A percentile compares a stretch with the other conserved stretches of the same genome.
Evolutionary conservation across 345 rosid species (phyloP).

Genomic region (Turnera subulata): DNA sequence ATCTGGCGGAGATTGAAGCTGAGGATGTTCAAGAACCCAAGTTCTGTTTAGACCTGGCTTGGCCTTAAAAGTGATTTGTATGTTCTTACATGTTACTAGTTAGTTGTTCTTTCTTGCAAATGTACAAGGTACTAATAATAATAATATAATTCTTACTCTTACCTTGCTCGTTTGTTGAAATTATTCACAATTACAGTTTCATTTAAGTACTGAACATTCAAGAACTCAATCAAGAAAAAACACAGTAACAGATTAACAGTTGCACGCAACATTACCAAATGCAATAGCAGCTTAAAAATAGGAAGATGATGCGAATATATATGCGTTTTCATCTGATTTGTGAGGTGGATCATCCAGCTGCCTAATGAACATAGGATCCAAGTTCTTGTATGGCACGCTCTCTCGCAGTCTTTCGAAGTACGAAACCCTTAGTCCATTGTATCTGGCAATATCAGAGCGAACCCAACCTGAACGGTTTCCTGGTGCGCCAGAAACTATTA

Average conservation of each 20-base stretch:
- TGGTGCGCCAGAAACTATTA: conserved; percentile 28
- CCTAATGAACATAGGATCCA: conserved; percentile 7
- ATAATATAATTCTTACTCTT: too few species aligned
- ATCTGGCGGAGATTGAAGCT: conserved; percentile 1
- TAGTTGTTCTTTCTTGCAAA: too few species aligned
- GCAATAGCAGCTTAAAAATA: too few species aligned
- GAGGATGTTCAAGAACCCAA: conserved; percentile 11
- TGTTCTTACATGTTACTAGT: not conserved
- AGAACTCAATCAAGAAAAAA: too few species aligned
- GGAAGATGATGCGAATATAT: too few species aligned
- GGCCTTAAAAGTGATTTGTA: conserved; percentile 13
- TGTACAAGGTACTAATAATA: too few species aligned
- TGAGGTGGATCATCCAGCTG: not conserved
- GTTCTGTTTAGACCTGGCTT: conserved; percentile 16
- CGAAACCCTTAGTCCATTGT: conserved; percentile 21
- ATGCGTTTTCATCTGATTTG: too few species aligned
- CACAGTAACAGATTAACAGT: too few species aligned
- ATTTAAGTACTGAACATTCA: too few species aligned
- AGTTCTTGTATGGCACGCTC: conserved; percentile 6
- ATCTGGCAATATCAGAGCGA: conserved; percentile 28
- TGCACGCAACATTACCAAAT: too few species aligned
- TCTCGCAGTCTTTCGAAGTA: conserved; percentile 29
- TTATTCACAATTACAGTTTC: too few species aligned
- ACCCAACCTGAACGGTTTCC: conserved; percentile 17
- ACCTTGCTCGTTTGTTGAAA: too few species aligned